phyloP scores from a whole-genome alignment of 108 stramenopile species.

The Pseudonitzschia multiseries region DNA sequence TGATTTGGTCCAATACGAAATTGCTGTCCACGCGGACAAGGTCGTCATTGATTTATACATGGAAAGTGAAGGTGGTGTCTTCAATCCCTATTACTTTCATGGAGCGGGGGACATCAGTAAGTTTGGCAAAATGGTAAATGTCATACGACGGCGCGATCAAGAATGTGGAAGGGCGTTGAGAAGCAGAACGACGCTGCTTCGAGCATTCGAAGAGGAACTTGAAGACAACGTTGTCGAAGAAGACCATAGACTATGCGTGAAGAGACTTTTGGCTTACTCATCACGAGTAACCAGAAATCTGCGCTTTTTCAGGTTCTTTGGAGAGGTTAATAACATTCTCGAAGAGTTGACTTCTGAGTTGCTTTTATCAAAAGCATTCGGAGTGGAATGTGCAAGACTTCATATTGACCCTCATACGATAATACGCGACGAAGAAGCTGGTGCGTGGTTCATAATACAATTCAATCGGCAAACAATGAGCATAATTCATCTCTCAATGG shows the following conservation, averaged over 20 bases:
- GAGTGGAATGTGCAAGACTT: conserved; percentile 47
- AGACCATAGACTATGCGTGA: conserved; percentile 45
- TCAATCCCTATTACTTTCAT: conserved; percentile 41
- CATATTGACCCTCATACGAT: conserved; percentile 27
- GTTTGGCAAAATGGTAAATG: conserved; percentile 54
- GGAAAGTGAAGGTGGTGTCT: conserved; percentile 62
- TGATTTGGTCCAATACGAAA: conserved; percentile 62
- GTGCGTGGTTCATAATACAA: conserved; percentile 67
- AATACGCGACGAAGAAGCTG: conserved; percentile 41
- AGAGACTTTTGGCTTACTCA: conserved; percentile 62
- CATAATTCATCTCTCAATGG: conserved; percentile 44
- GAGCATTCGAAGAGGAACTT: conserved; percentile 23
- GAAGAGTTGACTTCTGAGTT: conserved; percentile 39
- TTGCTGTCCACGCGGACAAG: conserved; percentile 42
- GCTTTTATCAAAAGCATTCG: conserved; percentile 49
- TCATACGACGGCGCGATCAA: conserved; percentile 58
- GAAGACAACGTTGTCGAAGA: conserved; percentile 6
- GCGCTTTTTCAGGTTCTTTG: conserved; percentile 55
- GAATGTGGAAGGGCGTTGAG: conserved; percentile 69
- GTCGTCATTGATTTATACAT: conserved; percentile 70
- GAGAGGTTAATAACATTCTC: conserved; percentile 50
- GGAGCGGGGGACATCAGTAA: conserved; percentile 12
- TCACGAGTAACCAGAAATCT: conserved; percentile 47
- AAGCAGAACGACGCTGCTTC: conserved; percentile 59
- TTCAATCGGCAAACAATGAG: conserved; percentile 65